Evolutionary conservation across 1,284 basidiomycete species (phyloP).

Genomic region (Trichosporon sp.): DNA sequence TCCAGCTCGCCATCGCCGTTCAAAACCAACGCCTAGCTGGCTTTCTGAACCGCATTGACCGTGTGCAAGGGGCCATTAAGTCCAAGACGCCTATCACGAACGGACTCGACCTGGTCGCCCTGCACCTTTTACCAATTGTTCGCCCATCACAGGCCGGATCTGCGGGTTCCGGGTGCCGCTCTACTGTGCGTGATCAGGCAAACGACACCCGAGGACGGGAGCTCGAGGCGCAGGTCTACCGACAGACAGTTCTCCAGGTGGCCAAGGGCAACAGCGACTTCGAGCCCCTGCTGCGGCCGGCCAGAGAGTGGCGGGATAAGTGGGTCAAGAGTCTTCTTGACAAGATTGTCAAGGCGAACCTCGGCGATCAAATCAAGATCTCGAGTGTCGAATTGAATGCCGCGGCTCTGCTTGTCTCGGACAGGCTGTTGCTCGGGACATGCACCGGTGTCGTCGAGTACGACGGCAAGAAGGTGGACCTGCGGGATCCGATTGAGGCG

Average conservation of each 20-base stretch:
- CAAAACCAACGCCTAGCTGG: no score
- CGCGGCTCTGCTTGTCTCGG: not conserved
- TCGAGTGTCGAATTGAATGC: not conserved
- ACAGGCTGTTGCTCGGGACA: not conserved
- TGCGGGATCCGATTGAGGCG: not conserved
- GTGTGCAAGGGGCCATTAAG: not conserved
- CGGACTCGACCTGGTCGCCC: no score
- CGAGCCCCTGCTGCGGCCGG: not conserved
- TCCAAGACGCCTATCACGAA: not conserved
- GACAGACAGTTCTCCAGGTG: not conserved
- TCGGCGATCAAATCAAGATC: not conserved
- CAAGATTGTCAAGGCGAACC: not conserved
- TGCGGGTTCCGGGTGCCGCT: no score
- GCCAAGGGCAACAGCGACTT: not conserved
- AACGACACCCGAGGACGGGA: not conserved
- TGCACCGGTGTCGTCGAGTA: not conserved
- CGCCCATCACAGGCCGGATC: no score
- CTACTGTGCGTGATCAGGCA: no score
- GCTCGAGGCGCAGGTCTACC: not conserved
- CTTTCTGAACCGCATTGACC: not conserved
- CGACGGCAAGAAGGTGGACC: not conserved
- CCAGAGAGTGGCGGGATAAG: not conserved
- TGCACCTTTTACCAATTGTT: no score
- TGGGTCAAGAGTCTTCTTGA: not conserved
- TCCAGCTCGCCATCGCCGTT: not conserved